These are phyloP conservation scores for Dactylorhiza incarnata DNA, from an alignment of 106 monocot species.

Conservation along the genomic window DNA sequence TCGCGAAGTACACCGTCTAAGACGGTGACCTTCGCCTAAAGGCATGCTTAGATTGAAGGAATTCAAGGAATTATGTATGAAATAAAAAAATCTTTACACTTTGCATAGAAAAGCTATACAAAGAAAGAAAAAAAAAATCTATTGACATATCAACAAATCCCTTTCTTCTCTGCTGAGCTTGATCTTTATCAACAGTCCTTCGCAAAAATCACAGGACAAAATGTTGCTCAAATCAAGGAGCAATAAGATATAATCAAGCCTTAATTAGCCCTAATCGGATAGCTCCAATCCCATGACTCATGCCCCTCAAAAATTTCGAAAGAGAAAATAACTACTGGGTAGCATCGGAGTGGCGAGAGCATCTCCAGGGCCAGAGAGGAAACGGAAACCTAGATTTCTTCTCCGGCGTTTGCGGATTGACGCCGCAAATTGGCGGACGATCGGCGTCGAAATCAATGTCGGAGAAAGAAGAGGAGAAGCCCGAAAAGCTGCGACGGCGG, in stretches of 20 bases:
- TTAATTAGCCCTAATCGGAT: neutral
- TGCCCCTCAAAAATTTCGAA: too few relatives aligned
- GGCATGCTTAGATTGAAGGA: too few relatives aligned
- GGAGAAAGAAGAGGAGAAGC: neutral
- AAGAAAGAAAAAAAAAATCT: too few relatives aligned
- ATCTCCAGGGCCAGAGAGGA: neutral
- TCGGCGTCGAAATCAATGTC: conserved; percentile 1
- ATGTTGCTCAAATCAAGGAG: neutral
- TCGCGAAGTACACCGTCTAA: too few relatives aligned
- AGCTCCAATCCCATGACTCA: neutral
- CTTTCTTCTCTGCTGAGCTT: too few relatives aligned
- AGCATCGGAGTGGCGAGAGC: neutral
- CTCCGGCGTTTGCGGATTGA: neutral
- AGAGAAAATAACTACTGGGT: neutral
- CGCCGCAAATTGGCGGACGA: neutral
- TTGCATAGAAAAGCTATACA: too few relatives aligned
- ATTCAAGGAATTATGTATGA: too few relatives aligned
- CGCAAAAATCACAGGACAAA: neutral
- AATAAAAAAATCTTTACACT: too few relatives aligned
- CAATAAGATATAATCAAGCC: neutral
- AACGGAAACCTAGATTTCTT: neutral
- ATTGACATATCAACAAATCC: too few relatives aligned
- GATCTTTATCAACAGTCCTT: too few relatives aligned
- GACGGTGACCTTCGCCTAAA: too few relatives aligned
- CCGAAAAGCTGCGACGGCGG: neutral